Evolutionary conservation across 2,329 filamentous ascomycete species (phyloP).

Genomic region (Zasmidium cellare): DNA sequence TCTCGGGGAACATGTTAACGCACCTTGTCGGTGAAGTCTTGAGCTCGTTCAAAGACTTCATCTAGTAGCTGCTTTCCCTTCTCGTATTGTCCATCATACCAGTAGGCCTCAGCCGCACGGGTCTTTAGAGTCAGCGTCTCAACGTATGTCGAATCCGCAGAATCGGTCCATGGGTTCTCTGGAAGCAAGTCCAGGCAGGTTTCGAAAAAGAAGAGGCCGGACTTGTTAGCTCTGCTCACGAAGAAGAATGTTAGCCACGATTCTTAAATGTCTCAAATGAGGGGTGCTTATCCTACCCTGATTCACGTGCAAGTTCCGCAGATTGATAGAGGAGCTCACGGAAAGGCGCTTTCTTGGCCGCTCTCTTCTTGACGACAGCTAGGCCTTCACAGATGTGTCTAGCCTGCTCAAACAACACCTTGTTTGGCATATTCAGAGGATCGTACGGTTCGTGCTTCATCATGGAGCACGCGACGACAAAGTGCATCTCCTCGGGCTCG

Average conservation of each 20-base stretch:
- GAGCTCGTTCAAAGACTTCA: conserved; percentile 69
- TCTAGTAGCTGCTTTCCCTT: conserved; percentile 69
- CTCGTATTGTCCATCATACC: conserved; percentile 71
- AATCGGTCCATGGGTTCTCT: conserved; percentile 72
- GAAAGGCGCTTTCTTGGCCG: conserved; percentile 57
- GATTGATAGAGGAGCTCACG: conserved; percentile 76
- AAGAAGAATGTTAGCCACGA: no score
- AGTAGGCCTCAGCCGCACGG: conserved; percentile 77
- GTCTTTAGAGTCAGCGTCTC: conserved; percentile 81
- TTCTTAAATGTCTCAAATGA: no score
- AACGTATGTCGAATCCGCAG: conserved; percentile 75
- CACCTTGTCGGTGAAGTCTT: conserved; percentile 71
- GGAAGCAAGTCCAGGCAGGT: conserved; percentile 79
- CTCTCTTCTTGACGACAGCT: conserved; percentile 67
- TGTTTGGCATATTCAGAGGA: conserved; percentile 50
- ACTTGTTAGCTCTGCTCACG: conserved; percentile 78
- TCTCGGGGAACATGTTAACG: no score
- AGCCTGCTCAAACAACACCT: conserved; percentile 68
- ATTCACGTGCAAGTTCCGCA: conserved; percentile 75
- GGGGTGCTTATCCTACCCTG: no score
- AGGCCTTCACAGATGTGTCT: conserved; percentile 79
- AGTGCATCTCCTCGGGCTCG: conserved; percentile 80
- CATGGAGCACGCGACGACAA: conserved; percentile 78
- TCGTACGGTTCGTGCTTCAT: conserved; percentile 68
- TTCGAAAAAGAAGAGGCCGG: conserved; percentile 78